Percentiles rank a stretch among this genome's conserved stretches.
These are phyloP conservation scores for Podila epigama DNA, from an alignment of 192 early-diverging fungal species.

Conservation along the genomic window DNA sequence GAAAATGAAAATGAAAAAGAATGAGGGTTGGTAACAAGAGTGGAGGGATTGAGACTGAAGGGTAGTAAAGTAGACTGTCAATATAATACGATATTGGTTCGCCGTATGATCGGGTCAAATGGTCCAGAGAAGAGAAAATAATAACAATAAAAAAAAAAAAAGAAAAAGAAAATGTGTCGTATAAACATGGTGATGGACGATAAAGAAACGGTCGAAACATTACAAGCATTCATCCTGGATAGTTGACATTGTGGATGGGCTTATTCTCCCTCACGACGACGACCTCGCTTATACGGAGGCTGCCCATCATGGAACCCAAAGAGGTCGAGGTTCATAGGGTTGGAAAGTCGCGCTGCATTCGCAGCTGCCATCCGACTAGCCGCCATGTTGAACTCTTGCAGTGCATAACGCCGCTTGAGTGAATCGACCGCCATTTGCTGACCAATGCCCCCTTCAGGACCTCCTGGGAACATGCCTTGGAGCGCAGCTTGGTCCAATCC, in stretches of 20 bases:
- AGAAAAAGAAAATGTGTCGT: not conserved
- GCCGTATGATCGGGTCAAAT: not conserved
- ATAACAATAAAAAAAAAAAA: not conserved
- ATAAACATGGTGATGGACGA: not conserved
- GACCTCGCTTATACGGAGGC: slow-evolving; percentile 41
- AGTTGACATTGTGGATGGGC: not conserved
- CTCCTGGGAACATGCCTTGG: slow-evolving; percentile 20
- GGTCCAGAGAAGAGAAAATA: not conserved
- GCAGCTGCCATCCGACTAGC: slow-evolving; percentile 24
- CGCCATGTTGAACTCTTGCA: slow-evolving; percentile 37
- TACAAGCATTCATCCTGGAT: not conserved
- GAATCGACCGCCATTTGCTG: slow-evolving; percentile 45
- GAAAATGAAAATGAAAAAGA: not conserved
- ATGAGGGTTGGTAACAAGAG: not conserved
- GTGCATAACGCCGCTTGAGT: slow-evolving; percentile 30
- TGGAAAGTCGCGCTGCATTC: slow-evolving; percentile 13
- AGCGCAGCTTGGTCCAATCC: slow-evolving; percentile 22
- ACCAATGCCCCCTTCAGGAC: slow-evolving; percentile 45
- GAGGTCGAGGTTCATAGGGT: slow-evolving; percentile 28
- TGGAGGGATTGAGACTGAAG: not conserved
- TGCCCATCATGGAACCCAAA: slow-evolving; percentile 34
- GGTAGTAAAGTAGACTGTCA: not conserved
- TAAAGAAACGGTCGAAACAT: not conserved
- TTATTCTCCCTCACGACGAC: slow-evolving; percentile 40
- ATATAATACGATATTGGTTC: not conserved